Conservation (phyloP, 441 rosid species). For the Gossypium armourianum region DNA sequence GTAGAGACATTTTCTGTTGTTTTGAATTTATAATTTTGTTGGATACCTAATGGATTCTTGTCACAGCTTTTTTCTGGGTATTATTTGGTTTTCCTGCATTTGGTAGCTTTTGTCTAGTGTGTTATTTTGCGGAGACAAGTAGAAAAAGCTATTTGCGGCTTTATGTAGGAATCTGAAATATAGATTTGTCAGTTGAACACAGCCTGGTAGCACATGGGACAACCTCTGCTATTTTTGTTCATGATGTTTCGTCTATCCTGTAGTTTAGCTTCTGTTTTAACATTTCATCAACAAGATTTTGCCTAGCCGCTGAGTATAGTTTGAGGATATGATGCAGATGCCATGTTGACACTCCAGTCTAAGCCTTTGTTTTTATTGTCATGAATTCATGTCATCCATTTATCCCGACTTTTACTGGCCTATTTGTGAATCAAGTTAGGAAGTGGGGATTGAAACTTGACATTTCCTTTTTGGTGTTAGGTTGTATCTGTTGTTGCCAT, state of each 20-base stretch:
- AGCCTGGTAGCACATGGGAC: not conserved
- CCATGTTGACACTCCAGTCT: not conserved
- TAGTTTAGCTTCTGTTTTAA: not conserved
- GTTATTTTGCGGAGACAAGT: not conserved
- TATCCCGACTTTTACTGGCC: not conserved
- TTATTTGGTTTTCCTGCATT: not conserved
- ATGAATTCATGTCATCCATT: not conserved
- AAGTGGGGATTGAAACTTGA: not conserved
- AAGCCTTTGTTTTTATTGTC: not conserved
- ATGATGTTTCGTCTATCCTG: not conserved
- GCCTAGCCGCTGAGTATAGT: not conserved
- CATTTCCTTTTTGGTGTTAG: not conserved
- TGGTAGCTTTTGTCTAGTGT: not conserved
- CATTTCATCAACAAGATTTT: not conserved
- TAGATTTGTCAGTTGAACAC: not conserved
- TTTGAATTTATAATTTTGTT: not conserved
- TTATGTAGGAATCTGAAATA: not conserved
- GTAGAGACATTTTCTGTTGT: constrained; percentile 22
- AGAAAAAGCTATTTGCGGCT: not conserved
- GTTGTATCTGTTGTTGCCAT: not conserved
- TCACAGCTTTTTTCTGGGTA: not conserved
- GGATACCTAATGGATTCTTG: not conserved
- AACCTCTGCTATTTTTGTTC: not conserved
- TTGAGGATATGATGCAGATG: not conserved
- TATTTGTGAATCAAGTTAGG: not conserved